A percentile compares a stretch with the other conserved stretches of the same genome.
These are phyloP conservation scores for Pseudoscleropodium purum DNA, from an alignment of 225 moss, liverwort and hornwort genomes.

Conservation along the genomic window DNA sequence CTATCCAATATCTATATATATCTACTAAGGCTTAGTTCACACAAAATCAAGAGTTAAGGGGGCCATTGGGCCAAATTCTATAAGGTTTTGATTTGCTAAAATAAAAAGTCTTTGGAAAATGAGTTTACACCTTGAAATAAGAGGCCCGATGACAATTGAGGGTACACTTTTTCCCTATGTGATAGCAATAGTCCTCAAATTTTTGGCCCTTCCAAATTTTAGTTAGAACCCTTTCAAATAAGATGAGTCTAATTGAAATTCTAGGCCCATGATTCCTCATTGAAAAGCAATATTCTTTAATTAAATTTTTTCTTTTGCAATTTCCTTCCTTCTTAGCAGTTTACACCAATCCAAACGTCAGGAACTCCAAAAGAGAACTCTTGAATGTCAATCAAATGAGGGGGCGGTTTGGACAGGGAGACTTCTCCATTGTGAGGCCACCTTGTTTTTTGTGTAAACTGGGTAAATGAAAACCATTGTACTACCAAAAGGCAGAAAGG, in stretches of 20 bases:
- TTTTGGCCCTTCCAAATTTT: not conserved
- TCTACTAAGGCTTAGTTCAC: not conserved
- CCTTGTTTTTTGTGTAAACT: not conserved
- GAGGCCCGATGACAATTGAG: not conserved
- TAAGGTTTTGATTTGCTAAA: not conserved
- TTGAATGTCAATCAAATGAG: not conserved
- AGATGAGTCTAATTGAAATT: not conserved
- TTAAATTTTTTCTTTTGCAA: not conserved
- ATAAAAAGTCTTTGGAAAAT: not conserved
- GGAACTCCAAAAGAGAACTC: not conserved
- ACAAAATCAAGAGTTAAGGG: accelerated
- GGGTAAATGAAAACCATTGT: accelerated
- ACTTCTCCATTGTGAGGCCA: not conserved
- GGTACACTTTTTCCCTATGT: accelerated
- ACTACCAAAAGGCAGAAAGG: not conserved
- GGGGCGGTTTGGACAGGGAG: not conserved
- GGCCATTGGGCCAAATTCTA: no score
- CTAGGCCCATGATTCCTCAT: accelerated
- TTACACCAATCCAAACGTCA: not conserved
- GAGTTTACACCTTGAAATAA: not conserved
- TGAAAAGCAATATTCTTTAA: not conserved
- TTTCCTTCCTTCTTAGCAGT: not conserved
- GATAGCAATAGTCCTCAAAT: not conserved
- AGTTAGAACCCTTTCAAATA: accelerated
- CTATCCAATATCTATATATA: no score